These are phyloP conservation scores for Echria macrotheca DNA, from an alignment of 495 filamentous ascomycete species.

Conservation along the genomic window DNA sequence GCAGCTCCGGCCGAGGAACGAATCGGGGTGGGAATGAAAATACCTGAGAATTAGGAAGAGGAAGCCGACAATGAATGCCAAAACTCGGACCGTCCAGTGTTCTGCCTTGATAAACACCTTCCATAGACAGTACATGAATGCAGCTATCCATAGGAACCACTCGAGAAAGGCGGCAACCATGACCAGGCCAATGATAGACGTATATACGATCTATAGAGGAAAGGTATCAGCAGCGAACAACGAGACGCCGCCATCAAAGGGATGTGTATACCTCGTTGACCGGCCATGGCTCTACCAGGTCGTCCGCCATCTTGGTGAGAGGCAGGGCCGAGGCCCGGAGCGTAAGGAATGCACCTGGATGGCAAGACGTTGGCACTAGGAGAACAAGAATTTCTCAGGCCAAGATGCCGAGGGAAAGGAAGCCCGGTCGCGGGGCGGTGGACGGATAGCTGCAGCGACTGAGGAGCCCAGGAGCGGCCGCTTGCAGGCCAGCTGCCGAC, in stretches of 20 bases:
- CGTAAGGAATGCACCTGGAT: background rate
- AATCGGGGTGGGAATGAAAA: slow-evolving; percentile 5
- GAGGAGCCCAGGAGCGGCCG: slow-evolving; percentile 17
- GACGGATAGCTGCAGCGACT: slow-evolving; percentile 25
- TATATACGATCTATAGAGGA: slow-evolving; percentile 69
- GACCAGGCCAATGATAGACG: slow-evolving; percentile 72
- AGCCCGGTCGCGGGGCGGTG: slow-evolving; percentile 11
- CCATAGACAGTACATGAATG: slow-evolving; percentile 84
- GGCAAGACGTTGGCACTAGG: background rate
- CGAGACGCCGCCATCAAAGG: too few species aligned
- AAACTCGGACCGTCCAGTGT: slow-evolving; percentile 68
- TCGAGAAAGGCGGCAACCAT: slow-evolving; percentile 84
- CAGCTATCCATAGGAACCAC: slow-evolving; percentile 90
- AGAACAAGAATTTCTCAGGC: background rate
- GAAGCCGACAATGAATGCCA: slow-evolving; percentile 70
- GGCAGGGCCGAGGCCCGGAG: background rate
- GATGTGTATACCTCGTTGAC: slow-evolving; percentile 64
- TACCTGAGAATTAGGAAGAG: slow-evolving; percentile 73
- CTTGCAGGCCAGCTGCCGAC: slow-evolving; percentile 17
- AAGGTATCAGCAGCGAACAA: background rate
- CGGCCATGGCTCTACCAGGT: slow-evolving; percentile 48
- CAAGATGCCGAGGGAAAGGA: slow-evolving; percentile 2
- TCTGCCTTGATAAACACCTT: slow-evolving; percentile 92
- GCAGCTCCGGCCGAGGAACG: too few species aligned
- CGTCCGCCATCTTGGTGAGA: slow-evolving; percentile 33